Evolutionary conservation across 345 rosid species (phyloP), one percentile per base, ranked within the genome.

Genomic region (Pugionium cornutum): DNA sequence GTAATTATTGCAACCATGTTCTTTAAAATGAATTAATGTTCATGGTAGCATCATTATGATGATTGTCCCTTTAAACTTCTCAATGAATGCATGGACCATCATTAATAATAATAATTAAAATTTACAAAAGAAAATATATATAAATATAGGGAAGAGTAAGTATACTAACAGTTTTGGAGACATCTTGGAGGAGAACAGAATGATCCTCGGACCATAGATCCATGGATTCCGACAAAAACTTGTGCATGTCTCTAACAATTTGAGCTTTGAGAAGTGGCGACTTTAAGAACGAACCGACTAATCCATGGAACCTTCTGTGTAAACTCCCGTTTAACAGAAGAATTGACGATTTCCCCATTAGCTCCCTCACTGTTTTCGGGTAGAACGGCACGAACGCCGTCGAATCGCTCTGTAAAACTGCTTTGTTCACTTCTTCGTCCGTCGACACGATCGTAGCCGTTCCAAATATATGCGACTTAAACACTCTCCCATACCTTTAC

Each of bases 391-490:
- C 97, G 65, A 94, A 95, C 6, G 80, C 33, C 64, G 81, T 85
- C 9, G 92, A 76, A 71, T 88, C 97, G 72, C 97, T 88, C 49
- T 88, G 99, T 7, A 95, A 84, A 62, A 95, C 86, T 39, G 83
- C 64, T 68, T 75, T 86, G 77, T 83, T 95, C 74, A 95, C 91
- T 72, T 87, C 96, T 67, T 88, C 89, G 75, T 95, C 99, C 56
- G 95, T 91, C 34, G 99, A 94, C 10, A 95, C 88, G 1, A 95
- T 84, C 1, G 91, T 85, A 9, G 85, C 85, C 41, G 81, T 83
- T 18, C 99, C 97, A 78, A 90, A 95, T 63, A 95, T 83, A 75
- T 95, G 99, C 6, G 99, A 88, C 85, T 86, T 95, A 72, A 95
- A 95, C 82, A 95, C 96, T 75, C 86, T 89, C 36, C 99, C 99